Evolutionary conservation across 1,139 yeast species (phyloP), one percentile per base, ranked within the genome.

Genomic region (Suhomyces wounanorum): DNA sequence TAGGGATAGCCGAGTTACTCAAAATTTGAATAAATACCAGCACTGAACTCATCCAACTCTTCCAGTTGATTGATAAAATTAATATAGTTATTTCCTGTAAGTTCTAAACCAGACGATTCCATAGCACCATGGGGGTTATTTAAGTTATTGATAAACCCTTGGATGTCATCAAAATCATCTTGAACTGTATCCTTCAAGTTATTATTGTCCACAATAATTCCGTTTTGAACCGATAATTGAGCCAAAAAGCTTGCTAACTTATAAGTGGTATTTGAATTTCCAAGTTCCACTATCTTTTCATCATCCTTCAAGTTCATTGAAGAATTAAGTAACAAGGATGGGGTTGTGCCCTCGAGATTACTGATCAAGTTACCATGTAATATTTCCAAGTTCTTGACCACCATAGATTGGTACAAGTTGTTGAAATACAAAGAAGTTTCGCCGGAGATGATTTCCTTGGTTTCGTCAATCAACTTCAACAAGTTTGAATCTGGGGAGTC

Each of bases 11-110:
- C 26, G 8, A 26, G 38, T 43, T 65, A 76, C 53, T 84, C 88
- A 67, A 88, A 89, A 64, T 90, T 90, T 33, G 96, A 87, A 67
- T 92, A 92, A 9, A 92, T 94, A 59, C 91, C 81, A 5, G 97
- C 97, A 69, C 96, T 85, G 60, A 92, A 81, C 54, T 91, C 96
- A 59, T 89, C 96, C 55, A 92, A 78, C 55, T 84, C 91, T 25
- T 83, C 84, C 33, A 83, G 73, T 49, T 77, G 75, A 62, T 83
- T 83, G 61, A 84, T 63, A 40, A 70, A 70, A 62, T 73, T 75
- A 43, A 77, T 62, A 58, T 70, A 77, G 17, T 67, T 65, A 57
- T 77, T 77, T 10, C 81, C 81, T 7, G 76, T 70, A 42, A 51
- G 49, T 16, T 43, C 58, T 37, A 40, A 36, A 25, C 41, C 49